phyloP scores from a whole-genome alignment of 2,329 filamentous ascomycete species.

The Hymenoscyphus repandus region DNA sequence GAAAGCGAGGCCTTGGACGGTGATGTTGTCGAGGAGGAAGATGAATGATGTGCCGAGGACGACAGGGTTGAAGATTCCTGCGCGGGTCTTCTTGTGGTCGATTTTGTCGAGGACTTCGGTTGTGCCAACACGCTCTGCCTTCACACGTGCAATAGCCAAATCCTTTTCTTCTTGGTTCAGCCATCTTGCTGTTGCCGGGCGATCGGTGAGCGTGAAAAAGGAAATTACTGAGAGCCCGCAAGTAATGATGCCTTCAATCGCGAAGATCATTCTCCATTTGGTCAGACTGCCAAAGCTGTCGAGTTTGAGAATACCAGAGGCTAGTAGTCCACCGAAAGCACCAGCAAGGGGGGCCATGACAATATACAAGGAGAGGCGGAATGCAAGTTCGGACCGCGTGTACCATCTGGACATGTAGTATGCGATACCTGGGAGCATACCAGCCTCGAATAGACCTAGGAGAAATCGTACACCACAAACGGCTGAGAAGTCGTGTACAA shows the following conservation, averaged over 20 bases:
- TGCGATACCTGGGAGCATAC: constrained; percentile 58
- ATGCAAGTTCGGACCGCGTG: constrained; percentile 60
- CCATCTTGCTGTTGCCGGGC: constrained; percentile 64
- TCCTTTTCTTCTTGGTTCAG: constrained; percentile 60
- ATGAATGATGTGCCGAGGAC: constrained; percentile 50
- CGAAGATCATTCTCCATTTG: constrained; percentile 66
- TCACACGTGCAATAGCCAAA: constrained; percentile 60
- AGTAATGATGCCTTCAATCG: constrained; percentile 65
- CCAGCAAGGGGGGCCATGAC: constrained; percentile 67
- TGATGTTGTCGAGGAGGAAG: constrained; percentile 45
- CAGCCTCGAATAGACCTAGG: constrained; percentile 65
- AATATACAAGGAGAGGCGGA: constrained; percentile 63
- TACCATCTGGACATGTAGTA: constrained; percentile 73
- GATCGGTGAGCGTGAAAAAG: constrained; percentile 62
- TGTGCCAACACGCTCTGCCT: constrained; percentile 60
- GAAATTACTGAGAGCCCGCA: constrained; percentile 49
- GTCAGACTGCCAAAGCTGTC: constrained; percentile 44
- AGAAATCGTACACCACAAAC: constrained; percentile 57
- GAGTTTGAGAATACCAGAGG: constrained; percentile 58
- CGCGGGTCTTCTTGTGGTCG: constrained; percentile 51
- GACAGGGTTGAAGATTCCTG: constrained; percentile 60
- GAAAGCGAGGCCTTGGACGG: constrained; percentile 65
- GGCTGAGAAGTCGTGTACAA: constrained; percentile 49
- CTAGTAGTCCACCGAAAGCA: constrained; percentile 65
- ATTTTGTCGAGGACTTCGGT: constrained; percentile 60